These are phyloP conservation scores for Crepidotus variabilis DNA, from an alignment of 768 basidiomycete species.

Conservation along the genomic window DNA sequence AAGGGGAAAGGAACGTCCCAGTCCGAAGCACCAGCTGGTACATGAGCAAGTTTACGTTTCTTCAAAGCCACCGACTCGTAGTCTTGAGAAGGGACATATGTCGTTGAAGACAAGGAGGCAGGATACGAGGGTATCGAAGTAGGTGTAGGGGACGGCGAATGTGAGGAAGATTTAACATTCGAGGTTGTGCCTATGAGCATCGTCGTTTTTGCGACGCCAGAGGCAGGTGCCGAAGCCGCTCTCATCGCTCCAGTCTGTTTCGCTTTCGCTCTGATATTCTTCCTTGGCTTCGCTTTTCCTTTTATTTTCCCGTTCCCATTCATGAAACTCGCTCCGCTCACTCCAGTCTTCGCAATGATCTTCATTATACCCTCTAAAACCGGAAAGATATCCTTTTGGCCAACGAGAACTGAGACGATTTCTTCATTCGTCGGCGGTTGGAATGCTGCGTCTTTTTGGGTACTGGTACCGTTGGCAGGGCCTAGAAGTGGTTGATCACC, in stretches of 20 bases:
- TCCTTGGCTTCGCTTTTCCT: neutral
- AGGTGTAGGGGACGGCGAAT: neutral
- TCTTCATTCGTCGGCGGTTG: constrained; percentile 49
- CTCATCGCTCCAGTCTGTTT: no score
- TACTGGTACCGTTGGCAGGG: no score
- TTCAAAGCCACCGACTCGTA: constrained; percentile 31
- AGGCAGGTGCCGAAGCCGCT: no score
- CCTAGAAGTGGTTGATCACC: no score
- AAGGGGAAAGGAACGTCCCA: constrained; percentile 88
- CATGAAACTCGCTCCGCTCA: neutral
- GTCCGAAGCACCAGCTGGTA: constrained; percentile 77
- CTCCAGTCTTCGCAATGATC: constrained; percentile 34
- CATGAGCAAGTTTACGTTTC: constrained; percentile 58
- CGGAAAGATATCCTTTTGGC: constrained; percentile 64
- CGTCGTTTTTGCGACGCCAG: no score
- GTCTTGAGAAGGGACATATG: neutral
- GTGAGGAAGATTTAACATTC: no score
- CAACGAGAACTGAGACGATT: constrained; percentile 53
- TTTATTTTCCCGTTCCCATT: neutral
- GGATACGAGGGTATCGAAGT: neutral
- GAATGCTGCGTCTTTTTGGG: neutral
- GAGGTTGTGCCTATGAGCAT: no score
- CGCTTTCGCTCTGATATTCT: no score
- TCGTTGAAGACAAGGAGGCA: neutral
- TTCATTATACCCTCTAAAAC: constrained; percentile 60